Evolutionary conservation across 2,329 filamentous ascomycete species (phyloP), one percentile per base, ranked within the genome.

Genomic region (Monosporascus sp.): DNA sequence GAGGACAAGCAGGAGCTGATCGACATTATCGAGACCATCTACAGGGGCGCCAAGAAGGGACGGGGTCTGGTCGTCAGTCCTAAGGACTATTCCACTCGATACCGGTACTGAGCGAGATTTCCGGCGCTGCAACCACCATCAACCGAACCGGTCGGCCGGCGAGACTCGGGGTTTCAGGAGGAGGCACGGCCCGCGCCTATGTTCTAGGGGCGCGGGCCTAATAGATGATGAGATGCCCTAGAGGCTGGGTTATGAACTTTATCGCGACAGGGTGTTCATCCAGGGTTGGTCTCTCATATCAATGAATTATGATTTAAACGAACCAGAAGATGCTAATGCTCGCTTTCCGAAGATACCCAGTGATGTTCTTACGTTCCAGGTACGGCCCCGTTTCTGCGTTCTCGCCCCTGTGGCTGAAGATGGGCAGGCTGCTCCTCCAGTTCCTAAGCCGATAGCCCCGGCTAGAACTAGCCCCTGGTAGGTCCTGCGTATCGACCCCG

Each of bases 1-100:
- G 92, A 97, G 73, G 93, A 99, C 68, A 97, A 99, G 75, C 93
- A 97, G 71, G 94, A 99, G 75, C 78, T 99, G 65, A 96, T 99
- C 65, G 94, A 99, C 73, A 99, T 99, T 60, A 86, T 97, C 67
- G 94, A 99, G 79, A 97, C 92, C 5, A 92, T 99, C 56, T 99
- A 97, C 70, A 86, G 92, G 54, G 94, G 94, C n/a, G 94, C 94
- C 35, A 97, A 96, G 81, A 99, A 99, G 76, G 94, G 95, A 1
- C 80, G 93, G 50, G 94, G 95, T 87, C 75, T 99, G 62, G 94
- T 99, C 41, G 91, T 97, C 60, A 96, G 90, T 67, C 94, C 93
- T 1, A 99, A 97, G 78, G 92, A 85, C 68, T 78, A 73, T 60
- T 65, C 61, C 38, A 55, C 63, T 1, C 59, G 64, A 37, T 65